phyloP scores from a whole-genome alignment of 148 eudicot species.

The Cornus suecica region DNA sequence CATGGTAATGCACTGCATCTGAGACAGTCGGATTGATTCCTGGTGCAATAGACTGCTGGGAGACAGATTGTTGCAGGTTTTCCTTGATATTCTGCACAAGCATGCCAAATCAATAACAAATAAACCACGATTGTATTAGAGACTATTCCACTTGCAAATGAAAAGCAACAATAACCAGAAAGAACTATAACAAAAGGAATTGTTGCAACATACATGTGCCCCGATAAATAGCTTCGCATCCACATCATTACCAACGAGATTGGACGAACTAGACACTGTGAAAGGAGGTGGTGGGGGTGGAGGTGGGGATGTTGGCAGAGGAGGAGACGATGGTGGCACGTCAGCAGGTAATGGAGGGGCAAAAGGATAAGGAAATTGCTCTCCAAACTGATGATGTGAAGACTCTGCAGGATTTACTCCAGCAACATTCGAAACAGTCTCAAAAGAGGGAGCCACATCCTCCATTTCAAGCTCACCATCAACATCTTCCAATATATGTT shows the following conservation, averaged over 20 bases:
- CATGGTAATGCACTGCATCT: conserved; percentile 21
- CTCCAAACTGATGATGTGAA: conserved; percentile 34
- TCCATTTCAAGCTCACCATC: conserved; percentile 99
- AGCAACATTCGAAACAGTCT: conserved; percentile 25
- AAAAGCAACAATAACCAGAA: background rate
- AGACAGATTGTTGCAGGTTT: conserved; percentile 38
- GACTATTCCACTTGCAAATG: background rate
- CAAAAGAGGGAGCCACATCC: conserved; percentile 84
- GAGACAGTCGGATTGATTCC: conserved; percentile 30
- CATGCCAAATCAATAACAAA: conserved; percentile 11
- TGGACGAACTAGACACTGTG: conserved; percentile 22
- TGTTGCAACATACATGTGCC: conserved; percentile 36
- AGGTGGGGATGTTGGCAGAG: conserved; percentile 46
- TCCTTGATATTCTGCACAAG: conserved; percentile 40
- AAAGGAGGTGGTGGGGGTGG: conserved; percentile 7
- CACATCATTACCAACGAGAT: conserved; percentile 26
- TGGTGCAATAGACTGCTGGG: conserved; percentile 36
- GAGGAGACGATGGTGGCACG: conserved; percentile 52
- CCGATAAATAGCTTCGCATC: conserved; percentile 46
- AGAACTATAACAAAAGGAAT: background rate
- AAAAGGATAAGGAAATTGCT: conserved; percentile 29
- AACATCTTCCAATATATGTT: conserved; percentile 92
- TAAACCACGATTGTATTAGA: background rate
- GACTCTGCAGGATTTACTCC: conserved; percentile 21
- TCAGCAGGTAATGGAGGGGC: conserved; percentile 56